These are phyloP conservation scores for Monosporozyma aerobia DNA, from an alignment of 805 yeast genomes.

Conservation along the genomic window DNA sequence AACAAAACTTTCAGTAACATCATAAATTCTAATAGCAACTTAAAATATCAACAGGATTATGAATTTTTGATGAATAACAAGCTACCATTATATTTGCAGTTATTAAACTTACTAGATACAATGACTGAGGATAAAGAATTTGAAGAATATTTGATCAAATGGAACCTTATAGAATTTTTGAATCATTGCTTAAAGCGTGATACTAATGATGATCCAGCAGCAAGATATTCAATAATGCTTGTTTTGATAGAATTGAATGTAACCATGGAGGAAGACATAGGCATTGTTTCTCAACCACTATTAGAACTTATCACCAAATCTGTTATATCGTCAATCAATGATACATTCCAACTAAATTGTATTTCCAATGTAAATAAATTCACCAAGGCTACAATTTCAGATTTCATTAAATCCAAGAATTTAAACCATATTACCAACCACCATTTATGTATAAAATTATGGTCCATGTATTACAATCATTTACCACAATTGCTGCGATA, in stretches of 20 bases:
- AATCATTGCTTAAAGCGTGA: neutral
- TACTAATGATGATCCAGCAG: neutral
- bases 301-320: neutral
- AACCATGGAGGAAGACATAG: neutral
- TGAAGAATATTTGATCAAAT: constrained; percentile 9
- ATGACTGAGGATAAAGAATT: constrained; percentile 14
- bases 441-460: neutral
- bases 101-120: constrained; percentile 17
- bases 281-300: neutral
- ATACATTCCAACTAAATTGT: neutral
- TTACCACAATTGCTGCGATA: neutral
- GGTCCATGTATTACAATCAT: neutral
- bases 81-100: constrained; percentile 7
- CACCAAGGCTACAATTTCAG: neutral
- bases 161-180: neutral
- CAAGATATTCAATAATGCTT: neutral
- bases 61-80: constrained; percentile 20
- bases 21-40: neutral
- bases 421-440: neutral
- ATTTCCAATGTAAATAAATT: neutral
- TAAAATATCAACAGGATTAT: constrained; percentile 29
- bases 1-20: neutral
- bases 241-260: neutral
- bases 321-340: neutral
- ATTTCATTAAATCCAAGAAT: neutral